Conservation (phyloP, 805 yeast genomes). For the Torulaspora franciscae region DNA sequence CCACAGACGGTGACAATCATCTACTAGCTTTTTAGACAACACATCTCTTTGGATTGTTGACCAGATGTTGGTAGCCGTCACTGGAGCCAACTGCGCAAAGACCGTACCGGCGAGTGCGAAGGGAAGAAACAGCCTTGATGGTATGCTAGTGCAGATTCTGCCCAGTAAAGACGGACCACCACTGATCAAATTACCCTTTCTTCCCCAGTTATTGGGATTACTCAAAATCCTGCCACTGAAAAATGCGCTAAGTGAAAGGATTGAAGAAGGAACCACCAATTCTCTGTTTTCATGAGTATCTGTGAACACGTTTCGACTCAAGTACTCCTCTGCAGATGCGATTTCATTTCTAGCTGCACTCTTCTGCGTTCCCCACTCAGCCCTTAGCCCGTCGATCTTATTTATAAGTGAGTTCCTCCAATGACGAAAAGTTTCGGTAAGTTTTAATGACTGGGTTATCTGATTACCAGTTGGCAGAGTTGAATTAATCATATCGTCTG, state of each 20-base stretch:
- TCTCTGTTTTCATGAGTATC: constrained; percentile 23
- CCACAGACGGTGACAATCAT: constrained; percentile 13
- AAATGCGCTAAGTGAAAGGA: constrained; percentile 28
- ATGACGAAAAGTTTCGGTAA: constrained; percentile 13
- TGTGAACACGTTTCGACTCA: constrained; percentile 21
- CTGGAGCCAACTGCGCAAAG: constrained; percentile 25
- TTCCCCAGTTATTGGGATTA: constrained; percentile 28
- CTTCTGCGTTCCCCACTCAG: constrained; percentile 23
- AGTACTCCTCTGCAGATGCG: constrained; percentile 14
- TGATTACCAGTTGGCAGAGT: constrained; percentile 17
- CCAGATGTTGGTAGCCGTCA: constrained; percentile 23
- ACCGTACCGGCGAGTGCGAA: constrained; percentile 21
- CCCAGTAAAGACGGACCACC: constrained; percentile 16
- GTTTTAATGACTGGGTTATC: constrained; percentile 11
- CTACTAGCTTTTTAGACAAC: constrained; percentile 18
- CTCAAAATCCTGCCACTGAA: constrained; percentile 28
- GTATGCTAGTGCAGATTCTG: constrained; percentile 21
- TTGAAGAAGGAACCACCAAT: constrained; percentile 26
- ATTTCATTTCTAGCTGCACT: constrained; percentile 14
- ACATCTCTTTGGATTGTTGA: constrained; percentile 17
- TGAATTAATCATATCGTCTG: constrained; percentile 8
- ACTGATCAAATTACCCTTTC: constrained; percentile 8
- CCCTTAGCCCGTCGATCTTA: constrained; percentile 11
- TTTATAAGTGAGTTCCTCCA: constrained; percentile 14
- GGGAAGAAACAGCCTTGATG: constrained; percentile 28